Conservation (phyloP, 805 yeast genomes). For the Brettanomyces sp. region DNA sequence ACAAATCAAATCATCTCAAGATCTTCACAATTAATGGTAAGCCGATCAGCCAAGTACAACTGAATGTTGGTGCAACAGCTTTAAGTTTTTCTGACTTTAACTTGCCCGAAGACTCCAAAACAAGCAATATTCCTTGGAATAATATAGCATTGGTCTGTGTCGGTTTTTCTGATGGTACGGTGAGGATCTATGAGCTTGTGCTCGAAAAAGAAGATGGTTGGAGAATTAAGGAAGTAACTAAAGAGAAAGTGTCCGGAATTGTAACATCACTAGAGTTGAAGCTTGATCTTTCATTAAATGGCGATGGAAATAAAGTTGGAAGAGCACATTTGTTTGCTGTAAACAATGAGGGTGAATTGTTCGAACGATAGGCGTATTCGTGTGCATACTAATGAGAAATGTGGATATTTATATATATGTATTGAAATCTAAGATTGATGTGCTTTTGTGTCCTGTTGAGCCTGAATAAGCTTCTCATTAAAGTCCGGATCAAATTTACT, state of each 20-base stretch:
- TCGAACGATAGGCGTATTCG: no score
- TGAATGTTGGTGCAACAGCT: constrained; percentile 9
- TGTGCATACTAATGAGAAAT: no score
- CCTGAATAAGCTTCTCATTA: constrained; percentile 15
- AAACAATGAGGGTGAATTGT: neutral
- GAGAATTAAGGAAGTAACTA: constrained; percentile 17
- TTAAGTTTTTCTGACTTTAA: constrained; percentile 14
- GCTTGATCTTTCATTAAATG: constrained; percentile 22
- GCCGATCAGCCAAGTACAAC: constrained; percentile 18
- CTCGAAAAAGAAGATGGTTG: constrained; percentile 10
- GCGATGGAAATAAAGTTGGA: constrained; percentile 23
- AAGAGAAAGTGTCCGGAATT: constrained; percentile 8
- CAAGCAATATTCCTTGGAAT: constrained; percentile 4
- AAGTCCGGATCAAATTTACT: constrained; percentile 20
- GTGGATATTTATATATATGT: no score
- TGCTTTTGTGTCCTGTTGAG: constrained; percentile 7
- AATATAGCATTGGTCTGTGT: constrained; percentile 5
- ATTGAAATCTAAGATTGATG: no score
- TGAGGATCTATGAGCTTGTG: constrained; percentile 21
- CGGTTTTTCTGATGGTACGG: constrained; percentile 4
- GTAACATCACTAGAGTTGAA: constrained; percentile 27
- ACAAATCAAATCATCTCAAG: constrained; percentile 14
- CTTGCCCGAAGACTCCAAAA: constrained; percentile 1
- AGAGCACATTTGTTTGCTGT: constrained; percentile 37
- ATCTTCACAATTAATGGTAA: constrained; percentile 50